Percentiles rank a stretch among this genome's conserved stretches.
phyloP scores from a whole-genome alignment of 495 filamentous ascomycete genomes.

The Entonaema liquescens region DNA sequence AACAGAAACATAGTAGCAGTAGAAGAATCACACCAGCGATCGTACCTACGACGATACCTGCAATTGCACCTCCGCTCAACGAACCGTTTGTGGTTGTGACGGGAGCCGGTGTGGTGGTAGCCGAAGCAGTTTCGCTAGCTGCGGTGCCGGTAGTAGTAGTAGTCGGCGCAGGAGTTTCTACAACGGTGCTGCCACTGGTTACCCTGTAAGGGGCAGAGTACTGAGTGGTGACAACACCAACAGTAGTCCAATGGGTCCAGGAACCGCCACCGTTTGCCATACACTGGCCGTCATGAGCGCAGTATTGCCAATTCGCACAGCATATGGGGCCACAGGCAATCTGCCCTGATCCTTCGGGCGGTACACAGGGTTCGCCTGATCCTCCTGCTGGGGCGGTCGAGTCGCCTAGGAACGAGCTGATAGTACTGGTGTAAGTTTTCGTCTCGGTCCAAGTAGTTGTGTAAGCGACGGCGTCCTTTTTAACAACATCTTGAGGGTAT shows the following conservation, averaged over 20 bases:
- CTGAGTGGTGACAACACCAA: constrained; percentile 56
- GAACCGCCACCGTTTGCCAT: constrained; percentile 44
- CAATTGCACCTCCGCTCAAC: constrained; percentile 85
- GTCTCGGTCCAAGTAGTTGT: constrained; percentile 81
- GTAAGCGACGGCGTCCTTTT: constrained; percentile 57
- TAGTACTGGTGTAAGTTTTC: constrained; percentile 71
- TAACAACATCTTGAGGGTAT: constrained; percentile 50
- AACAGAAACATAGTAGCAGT: constrained; percentile 76
- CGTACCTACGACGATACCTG: constrained; percentile 91
- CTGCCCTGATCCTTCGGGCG: constrained; percentile 62
- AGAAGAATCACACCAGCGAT: constrained; percentile 79
- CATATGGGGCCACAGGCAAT: constrained; percentile 76
- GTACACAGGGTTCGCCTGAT: constrained; percentile 62
- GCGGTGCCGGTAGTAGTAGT: constrained; percentile 54
- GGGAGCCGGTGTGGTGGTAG: constrained; percentile 52
- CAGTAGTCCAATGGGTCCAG: constrained; percentile 47
- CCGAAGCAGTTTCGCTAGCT: constrained; percentile 53
- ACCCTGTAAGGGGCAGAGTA: constrained; percentile 71
- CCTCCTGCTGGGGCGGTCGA: constrained; percentile 51
- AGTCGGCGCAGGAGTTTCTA: constrained; percentile 49
- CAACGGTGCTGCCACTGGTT: constrained; percentile 66
- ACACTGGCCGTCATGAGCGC: constrained; percentile 62
- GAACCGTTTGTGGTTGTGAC: constrained; percentile 55
- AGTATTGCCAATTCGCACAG: constrained; percentile 77
- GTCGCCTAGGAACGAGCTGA: constrained; percentile 55